phyloP scores from a whole-genome alignment of 2,329 filamentous ascomycete genomes.

The Verticillium nonalfalfae region DNA sequence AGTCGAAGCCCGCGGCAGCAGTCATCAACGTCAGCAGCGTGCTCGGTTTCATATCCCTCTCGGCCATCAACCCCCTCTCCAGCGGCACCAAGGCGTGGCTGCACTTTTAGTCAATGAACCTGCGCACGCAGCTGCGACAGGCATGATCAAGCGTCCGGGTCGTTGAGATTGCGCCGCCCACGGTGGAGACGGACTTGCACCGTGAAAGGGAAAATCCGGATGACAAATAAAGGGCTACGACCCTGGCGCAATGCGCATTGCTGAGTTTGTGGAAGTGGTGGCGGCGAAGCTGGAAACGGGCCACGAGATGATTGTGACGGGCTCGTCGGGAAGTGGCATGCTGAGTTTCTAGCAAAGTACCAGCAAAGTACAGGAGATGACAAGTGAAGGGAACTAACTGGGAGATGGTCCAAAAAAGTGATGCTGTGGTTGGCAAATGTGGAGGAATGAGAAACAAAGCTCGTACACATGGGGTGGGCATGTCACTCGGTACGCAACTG shows the following conservation, averaged over 20 bases:
- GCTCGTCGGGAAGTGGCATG: conserved; percentile 35
- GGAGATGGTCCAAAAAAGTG: background rate
- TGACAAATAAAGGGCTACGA: too few species aligned
- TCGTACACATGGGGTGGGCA: too few species aligned
- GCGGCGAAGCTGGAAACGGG: conserved; percentile 35
- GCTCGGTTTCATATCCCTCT: conserved; percentile 45
- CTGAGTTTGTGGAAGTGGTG: conserved; percentile 48
- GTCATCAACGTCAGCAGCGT: conserved; percentile 50
- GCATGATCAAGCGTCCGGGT: conserved; percentile 34
- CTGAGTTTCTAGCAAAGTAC: conserved; percentile 21
- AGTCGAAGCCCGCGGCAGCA: conserved; percentile 6
- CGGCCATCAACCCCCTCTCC: conserved; percentile 50
- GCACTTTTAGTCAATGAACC: conserved; percentile 45
- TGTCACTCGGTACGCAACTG: too few species aligned
- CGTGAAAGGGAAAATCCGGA: conserved; percentile 45
- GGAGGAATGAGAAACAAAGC: too few species aligned
- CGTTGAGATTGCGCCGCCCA: conserved; percentile 50
- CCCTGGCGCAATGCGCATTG: conserved; percentile 35
- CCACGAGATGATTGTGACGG: conserved; percentile 41
- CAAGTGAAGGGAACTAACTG: background rate
- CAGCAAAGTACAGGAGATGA: background rate
- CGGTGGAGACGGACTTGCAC: conserved; percentile 48
- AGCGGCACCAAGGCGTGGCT: conserved; percentile 54
- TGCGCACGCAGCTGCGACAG: conserved; percentile 41
- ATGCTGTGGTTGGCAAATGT: too few species aligned